Conservation (phyloP, 192 early-diverging fungal species). For the Backusella circina region DNA sequence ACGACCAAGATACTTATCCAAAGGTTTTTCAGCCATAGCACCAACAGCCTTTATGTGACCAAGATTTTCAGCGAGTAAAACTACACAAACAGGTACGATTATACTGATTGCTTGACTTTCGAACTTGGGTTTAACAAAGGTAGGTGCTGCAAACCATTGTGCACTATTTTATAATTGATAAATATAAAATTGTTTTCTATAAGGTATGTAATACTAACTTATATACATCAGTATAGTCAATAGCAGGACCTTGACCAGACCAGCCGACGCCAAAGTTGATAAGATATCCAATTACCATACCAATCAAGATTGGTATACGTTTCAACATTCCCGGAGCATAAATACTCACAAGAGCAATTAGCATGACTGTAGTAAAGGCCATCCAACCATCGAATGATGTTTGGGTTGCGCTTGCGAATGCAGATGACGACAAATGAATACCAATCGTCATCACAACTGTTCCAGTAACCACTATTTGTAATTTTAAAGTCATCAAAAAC, state of each 20-base stretch:
- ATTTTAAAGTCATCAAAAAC: neutral
- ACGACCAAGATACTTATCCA: slow-evolving; percentile 51
- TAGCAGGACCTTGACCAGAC: slow-evolving; percentile 27
- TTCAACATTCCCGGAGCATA: slow-evolving; percentile 45
- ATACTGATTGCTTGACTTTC: slow-evolving; percentile 42
- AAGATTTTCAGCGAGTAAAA: slow-evolving; percentile 53
- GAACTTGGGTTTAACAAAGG: slow-evolving; percentile 40
- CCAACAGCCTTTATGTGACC: slow-evolving; percentile 56
- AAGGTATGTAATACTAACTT: neutral
- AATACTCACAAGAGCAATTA: slow-evolving; percentile 36
- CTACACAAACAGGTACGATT: slow-evolving; percentile 53
- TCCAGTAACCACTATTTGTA: slow-evolving; percentile 45
- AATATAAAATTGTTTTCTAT: neutral
- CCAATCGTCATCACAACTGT: slow-evolving; percentile 55
- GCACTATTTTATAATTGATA: slow-evolving; percentile 12
- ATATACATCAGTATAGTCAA: slow-evolving; percentile 37
- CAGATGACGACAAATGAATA: slow-evolving; percentile 43
- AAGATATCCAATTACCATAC: slow-evolving; percentile 38
- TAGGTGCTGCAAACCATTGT: slow-evolving; percentile 49
- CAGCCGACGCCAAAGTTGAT: slow-evolving; percentile 36
- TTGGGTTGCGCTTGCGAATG: slow-evolving; percentile 35
- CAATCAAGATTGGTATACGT: slow-evolving; percentile 51
- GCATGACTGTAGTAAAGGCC: slow-evolving; percentile 45
- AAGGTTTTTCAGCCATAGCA: slow-evolving; percentile 40
- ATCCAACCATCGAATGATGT: slow-evolving; percentile 49